Percentiles rank a stretch among this genome's conserved stretches.
Conservation (phyloP, 2,329 filamentous ascomycete species). For the Penicillium sp. region DNA sequence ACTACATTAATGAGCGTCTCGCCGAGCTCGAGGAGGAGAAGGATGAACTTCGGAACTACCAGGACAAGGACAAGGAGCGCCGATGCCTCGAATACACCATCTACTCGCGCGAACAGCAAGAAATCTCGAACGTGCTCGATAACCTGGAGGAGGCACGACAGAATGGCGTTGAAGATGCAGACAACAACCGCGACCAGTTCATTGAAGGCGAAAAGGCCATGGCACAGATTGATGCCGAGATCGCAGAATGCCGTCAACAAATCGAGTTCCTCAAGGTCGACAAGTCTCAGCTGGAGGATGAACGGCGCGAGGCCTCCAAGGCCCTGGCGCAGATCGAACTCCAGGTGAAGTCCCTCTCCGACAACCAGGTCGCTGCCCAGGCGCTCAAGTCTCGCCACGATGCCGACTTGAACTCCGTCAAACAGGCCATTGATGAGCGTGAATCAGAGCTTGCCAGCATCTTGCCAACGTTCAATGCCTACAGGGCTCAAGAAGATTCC, state of each 20-base stretch:
- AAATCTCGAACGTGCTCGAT: conserved; percentile 73
- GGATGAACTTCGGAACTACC: conserved; percentile 88
- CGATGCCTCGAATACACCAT: conserved; percentile 93
- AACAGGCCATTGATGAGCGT: conserved; percentile 69
- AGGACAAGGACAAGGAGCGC: conserved; percentile 90
- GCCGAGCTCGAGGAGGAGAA: conserved; percentile 94
- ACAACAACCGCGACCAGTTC: conserved; percentile 74
- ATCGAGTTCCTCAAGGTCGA: conserved; percentile 83
- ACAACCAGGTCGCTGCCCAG: conserved; percentile 76
- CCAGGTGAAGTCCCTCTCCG: conserved; percentile 75
- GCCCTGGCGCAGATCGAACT: conserved; percentile 81
- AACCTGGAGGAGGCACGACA: conserved; percentile 79
- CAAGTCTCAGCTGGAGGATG: conserved; percentile 81
- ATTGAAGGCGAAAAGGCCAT: conserved; percentile 77
- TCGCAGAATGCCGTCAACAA: conserved; percentile 75
- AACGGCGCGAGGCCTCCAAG: conserved; percentile 78
- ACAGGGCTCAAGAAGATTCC: conserved; percentile 69
- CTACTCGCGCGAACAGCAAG: conserved; percentile 82
- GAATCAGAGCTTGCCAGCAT: conserved; percentile 73
- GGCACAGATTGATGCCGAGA: conserved; percentile 71
- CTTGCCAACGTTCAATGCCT: conserved; percentile 72
- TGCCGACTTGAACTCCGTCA: conserved; percentile 68
- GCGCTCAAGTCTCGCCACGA: conserved; percentile 70
- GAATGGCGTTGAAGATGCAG: conserved; percentile 78
- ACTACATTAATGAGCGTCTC: conserved; percentile 87